Evolutionary conservation across 306 rosid species (phyloP).

Genomic region (Glycine latifolia): DNA sequence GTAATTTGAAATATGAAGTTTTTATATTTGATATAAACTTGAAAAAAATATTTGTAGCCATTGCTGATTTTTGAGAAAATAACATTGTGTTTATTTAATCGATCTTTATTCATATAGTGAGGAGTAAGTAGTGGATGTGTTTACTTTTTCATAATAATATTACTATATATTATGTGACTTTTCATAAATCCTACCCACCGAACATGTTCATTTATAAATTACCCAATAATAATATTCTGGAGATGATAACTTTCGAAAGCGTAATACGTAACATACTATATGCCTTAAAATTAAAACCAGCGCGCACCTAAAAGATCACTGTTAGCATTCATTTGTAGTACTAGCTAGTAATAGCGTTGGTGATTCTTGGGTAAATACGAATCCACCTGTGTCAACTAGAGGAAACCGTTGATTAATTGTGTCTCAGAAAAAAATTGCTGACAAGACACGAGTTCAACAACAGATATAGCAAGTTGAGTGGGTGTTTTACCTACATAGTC

Average conservation of each 20-base stretch:
- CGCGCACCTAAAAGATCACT: background rate
- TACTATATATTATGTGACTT: no score
- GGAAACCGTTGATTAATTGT: conserved; percentile 1
- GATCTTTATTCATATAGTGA: background rate
- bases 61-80: background rate
- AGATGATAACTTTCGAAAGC: no score
- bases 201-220: no score
- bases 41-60: background rate
- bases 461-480: background rate
- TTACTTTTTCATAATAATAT: background rate
- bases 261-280: no score
- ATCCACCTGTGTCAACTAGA: conserved; percentile 7
- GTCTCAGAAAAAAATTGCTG: background rate
- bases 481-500: background rate
- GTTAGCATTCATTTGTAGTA: background rate
- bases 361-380: background rate
- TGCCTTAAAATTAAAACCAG: background rate
- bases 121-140: background rate
- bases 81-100: background rate
- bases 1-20: no score
- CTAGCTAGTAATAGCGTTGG: background rate
- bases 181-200: no score
- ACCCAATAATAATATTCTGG: no score
- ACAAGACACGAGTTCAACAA: background rate
- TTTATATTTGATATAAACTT: background rate